Conservation (phyloP, 441 rosid genomes). For the Sinapis alba region DNA sequence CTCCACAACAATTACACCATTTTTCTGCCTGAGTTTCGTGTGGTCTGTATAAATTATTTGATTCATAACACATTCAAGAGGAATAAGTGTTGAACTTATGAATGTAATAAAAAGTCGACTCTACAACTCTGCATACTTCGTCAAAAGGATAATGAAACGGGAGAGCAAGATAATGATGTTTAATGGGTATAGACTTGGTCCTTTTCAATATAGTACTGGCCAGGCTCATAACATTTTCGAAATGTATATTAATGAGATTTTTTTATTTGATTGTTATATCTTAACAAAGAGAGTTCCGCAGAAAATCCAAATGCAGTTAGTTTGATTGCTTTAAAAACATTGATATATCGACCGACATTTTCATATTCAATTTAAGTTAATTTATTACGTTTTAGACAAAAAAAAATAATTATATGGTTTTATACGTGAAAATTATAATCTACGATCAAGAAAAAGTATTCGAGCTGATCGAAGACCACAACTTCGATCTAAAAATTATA, state of each 20-base stretch:
- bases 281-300: constrained; percentile 1
- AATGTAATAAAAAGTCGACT: background rate
- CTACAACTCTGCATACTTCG: background rate
- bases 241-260: background rate
- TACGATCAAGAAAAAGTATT: background rate
- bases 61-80: background rate
- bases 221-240: background rate
- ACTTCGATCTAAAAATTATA: constrained; percentile 12
- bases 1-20: background rate
- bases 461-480: background rate
- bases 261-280: background rate
- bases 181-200: background rate
- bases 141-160: constrained; percentile 4
- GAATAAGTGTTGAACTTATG: background rate
- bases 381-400: background rate
- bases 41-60: background rate
- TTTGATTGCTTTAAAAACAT: background rate
- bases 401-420: background rate
- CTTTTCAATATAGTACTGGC: background rate
- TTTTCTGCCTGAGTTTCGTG: background rate
- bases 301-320: background rate
- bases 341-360: background rate
- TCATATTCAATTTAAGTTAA: background rate
- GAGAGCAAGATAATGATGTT: constrained; percentile 11
- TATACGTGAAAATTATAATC: background rate